Conservation (phyloP, 768 basidiomycete genomes). For the Hygrophorus pudorinus region DNA sequence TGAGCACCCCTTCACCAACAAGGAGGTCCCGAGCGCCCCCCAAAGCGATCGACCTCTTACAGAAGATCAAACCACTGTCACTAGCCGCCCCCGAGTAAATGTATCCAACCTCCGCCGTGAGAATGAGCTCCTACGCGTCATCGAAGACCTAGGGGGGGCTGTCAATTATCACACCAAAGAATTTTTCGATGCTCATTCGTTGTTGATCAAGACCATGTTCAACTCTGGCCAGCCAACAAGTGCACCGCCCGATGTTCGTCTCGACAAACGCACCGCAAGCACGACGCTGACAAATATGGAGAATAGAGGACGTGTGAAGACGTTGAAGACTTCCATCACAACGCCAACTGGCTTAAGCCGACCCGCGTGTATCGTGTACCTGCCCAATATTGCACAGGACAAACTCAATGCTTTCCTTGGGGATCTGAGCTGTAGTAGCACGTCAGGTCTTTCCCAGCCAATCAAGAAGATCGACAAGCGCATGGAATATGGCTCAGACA, state of each 20-base stretch:
- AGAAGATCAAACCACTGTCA: not conserved
- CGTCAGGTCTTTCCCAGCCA: constrained; percentile 24
- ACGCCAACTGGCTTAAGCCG: constrained; percentile 50
- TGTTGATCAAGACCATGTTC: constrained; percentile 47
- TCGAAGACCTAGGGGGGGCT: constrained; percentile 61
- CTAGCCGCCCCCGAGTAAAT: constrained; percentile 39
- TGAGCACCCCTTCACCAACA: no score
- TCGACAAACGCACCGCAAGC: constrained; percentile 66
- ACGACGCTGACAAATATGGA: constrained; percentile 53
- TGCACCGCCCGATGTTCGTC: constrained; percentile 53
- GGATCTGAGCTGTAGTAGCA: constrained; percentile 33
- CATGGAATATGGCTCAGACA: constrained; percentile 44
- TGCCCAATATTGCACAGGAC: constrained; percentile 46
- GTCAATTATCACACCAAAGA: constrained; percentile 57
- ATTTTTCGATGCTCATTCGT: constrained; percentile 56
- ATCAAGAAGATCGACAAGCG: constrained; percentile 44
- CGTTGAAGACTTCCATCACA: constrained; percentile 54
- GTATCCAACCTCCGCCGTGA: constrained; percentile 73
- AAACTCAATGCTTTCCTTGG: constrained; percentile 49
- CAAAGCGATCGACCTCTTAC: not conserved
- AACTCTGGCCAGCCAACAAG: constrained; percentile 61
- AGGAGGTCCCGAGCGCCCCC: no score
- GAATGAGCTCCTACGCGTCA: constrained; percentile 62
- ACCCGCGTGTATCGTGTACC: constrained; percentile 53
- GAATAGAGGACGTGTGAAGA: constrained; percentile 55